These are phyloP conservation scores for Bacidia rubella DNA, from an alignment of 495 filamentous ascomycete genomes.

Conservation along the genomic window DNA sequence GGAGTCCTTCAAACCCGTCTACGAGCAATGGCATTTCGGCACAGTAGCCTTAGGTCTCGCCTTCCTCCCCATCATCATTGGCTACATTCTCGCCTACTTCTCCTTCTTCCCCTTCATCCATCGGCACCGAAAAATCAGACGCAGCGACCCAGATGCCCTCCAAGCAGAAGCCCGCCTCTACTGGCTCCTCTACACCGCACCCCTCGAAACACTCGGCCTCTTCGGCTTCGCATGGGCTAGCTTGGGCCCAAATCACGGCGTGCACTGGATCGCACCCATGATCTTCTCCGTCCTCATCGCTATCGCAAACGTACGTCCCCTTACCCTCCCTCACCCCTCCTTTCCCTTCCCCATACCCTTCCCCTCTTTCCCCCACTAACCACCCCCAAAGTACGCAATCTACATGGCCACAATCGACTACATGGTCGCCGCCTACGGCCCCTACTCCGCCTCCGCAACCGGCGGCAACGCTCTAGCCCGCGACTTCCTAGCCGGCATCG, in stretches of 20 bases:
- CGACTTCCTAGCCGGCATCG: constrained; percentile 70
- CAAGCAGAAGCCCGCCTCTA: constrained; percentile 50
- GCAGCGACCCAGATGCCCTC: no score
- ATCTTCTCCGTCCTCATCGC: constrained; percentile 50
- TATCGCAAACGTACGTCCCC: constrained; percentile 58
- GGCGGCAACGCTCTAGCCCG: constrained; percentile 62
- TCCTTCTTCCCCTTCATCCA: constrained; percentile 41
- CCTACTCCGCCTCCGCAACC: constrained; percentile 59
- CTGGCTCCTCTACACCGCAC: constrained; percentile 44
- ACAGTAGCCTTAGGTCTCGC: constrained; percentile 36
- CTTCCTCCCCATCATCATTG: constrained; percentile 45
- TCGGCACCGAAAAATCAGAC: constrained; percentile 37
- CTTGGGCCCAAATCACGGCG: constrained; percentile 33
- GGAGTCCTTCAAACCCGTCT: constrained; percentile 45
- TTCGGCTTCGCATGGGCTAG: constrained; percentile 52
- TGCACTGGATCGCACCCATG: constrained; percentile 55
- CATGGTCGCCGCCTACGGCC: constrained; percentile 58
- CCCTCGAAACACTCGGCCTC: constrained; percentile 46
- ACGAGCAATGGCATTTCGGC: constrained; percentile 44
- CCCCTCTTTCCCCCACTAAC: no score
- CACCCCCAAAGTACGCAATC: no score
- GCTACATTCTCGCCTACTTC: constrained; percentile 45
- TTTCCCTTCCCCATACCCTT: no score
- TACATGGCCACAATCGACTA: constrained; percentile 71
- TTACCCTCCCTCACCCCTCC: no score